Percentiles rank a stretch among this genome's conserved stretches.
These are phyloP conservation scores for Ceratobasidium sp. DNA, from an alignment of 1,284 basidiomycete genomes.

Conservation along the genomic window DNA sequence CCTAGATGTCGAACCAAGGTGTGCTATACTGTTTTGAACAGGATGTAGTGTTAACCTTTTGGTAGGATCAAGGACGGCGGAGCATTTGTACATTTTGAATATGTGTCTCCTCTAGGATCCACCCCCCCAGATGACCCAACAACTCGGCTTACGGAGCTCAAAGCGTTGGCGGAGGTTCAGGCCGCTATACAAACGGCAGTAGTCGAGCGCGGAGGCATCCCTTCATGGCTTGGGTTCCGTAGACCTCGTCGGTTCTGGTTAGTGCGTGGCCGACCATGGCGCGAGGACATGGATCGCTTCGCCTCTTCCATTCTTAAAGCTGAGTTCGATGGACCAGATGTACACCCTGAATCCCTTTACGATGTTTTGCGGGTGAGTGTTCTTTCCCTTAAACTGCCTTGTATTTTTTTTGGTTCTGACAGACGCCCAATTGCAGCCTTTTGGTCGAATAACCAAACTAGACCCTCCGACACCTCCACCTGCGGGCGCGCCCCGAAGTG, in stretches of 20 bases:
- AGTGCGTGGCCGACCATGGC: constrained; percentile 85
- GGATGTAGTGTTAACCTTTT: not conserved
- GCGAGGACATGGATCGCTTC: constrained; percentile 88
- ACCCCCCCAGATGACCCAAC: constrained; percentile 50
- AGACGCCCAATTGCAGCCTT: constrained; percentile 65
- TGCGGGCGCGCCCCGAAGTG: constrained; percentile 73
- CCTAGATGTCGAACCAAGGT: constrained; percentile 62
- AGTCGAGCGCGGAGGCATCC: constrained; percentile 64
- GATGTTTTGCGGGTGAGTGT: constrained; percentile 70
- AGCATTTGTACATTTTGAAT: constrained; percentile 84
- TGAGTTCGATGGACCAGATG: constrained; percentile 87
- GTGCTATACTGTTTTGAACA: constrained; percentile 1
- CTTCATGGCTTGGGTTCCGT: constrained; percentile 69
- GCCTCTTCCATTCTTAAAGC: constrained; percentile 77
- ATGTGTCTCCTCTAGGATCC: constrained; percentile 55
- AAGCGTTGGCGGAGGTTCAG: constrained; percentile 61
- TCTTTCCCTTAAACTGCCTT: constrained; percentile 19
- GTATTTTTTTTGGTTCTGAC: constrained; percentile 38
- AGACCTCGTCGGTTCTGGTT: constrained; percentile 73
- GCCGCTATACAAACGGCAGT: constrained; percentile 59
- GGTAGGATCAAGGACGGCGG: constrained; percentile 77
- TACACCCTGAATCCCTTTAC: constrained; percentile 81
- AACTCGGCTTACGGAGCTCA: constrained; percentile 53
- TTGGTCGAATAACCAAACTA: constrained; percentile 81
- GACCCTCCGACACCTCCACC: constrained; percentile 69